A percentile compares a stretch with the other conserved stretches of the same genome.
Conservation (phyloP, 495 filamentous ascomycete species). For the Trichoderma asperelloides region DNA sequence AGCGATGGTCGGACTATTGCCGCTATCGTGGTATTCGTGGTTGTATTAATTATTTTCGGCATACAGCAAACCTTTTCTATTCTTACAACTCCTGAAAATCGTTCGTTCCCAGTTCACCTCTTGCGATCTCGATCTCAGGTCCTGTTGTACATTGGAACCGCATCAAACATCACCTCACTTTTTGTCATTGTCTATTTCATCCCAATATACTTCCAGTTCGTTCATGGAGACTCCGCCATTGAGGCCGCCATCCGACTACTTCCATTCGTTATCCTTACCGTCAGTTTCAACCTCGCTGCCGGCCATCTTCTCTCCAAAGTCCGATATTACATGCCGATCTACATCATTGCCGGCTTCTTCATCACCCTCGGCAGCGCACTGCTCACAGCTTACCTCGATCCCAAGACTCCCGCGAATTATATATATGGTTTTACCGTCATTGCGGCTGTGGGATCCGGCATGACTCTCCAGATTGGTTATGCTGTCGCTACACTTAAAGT, state of each 20-base stretch:
- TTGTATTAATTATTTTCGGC: constrained; percentile 39
- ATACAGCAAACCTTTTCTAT: constrained; percentile 45
- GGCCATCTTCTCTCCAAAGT: constrained; percentile 44
- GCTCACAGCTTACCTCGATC: constrained; percentile 36
- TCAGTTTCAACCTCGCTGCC: constrained; percentile 37
- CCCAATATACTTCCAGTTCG: constrained; percentile 55
- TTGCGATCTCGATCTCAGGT: constrained; percentile 33
- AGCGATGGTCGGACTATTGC: constrained; percentile 42
- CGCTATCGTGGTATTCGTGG: constrained; percentile 41
- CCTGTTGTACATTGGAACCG: constrained; percentile 34
- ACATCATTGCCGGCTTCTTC: constrained; percentile 38
- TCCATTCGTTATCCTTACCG: constrained; percentile 45
- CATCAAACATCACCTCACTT: constrained; percentile 24
- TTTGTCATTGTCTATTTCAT: constrained; percentile 39
- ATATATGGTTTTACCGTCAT: constrained; percentile 49
- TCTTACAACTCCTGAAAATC: constrained; percentile 35
- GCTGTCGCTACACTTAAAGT: constrained; percentile 46
- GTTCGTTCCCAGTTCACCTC: constrained; percentile 49
- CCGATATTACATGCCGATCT: constrained; percentile 53
- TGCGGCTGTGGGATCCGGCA: constrained; percentile 45
- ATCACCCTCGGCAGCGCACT: constrained; percentile 40
- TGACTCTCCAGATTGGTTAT: constrained; percentile 43
- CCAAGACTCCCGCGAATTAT: constrained; percentile 21
- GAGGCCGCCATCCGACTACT: constrained; percentile 46
- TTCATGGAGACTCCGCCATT: constrained; percentile 38